These are phyloP conservation scores for Sanghuangporus sanghuang DNA, from an alignment of 1,284 basidiomycete species.

Conservation along the genomic window DNA sequence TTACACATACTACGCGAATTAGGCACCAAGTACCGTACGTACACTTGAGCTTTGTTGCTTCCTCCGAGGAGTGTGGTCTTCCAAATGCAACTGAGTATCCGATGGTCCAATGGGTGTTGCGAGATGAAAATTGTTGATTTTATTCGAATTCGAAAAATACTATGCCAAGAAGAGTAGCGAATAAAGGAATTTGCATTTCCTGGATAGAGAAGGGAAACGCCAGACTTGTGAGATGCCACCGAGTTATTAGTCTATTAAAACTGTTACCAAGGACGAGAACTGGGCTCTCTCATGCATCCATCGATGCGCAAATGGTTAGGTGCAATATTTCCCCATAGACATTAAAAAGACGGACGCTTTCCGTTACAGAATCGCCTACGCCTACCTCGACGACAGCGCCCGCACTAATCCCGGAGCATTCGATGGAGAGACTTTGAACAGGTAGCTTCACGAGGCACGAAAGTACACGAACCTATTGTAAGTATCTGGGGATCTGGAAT, in stretches of 20 bases:
- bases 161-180: not conserved
- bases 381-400: not conserved
- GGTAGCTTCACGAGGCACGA: not conserved
- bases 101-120: not conserved
- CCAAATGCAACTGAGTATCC: not conserved
- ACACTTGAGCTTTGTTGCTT: not conserved
- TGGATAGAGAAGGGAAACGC: no score
- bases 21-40: not conserved
- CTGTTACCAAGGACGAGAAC: no score
- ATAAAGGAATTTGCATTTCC: not conserved
- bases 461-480: no score
- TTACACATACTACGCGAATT: not conserved
- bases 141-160: not conserved
- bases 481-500: not conserved
- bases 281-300: no score
- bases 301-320: no score
- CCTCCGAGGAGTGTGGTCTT: not conserved
- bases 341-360: not conserved
- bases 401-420: not conserved
- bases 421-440: not conserved
- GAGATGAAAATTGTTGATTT: not conserved
- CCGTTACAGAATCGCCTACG: not conserved
- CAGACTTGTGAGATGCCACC: no score
- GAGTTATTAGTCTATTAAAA: no score
- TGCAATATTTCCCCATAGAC: no score